Conservation (phyloP, 805 yeast genomes). For the Suhomyces vadensis region DNA sequence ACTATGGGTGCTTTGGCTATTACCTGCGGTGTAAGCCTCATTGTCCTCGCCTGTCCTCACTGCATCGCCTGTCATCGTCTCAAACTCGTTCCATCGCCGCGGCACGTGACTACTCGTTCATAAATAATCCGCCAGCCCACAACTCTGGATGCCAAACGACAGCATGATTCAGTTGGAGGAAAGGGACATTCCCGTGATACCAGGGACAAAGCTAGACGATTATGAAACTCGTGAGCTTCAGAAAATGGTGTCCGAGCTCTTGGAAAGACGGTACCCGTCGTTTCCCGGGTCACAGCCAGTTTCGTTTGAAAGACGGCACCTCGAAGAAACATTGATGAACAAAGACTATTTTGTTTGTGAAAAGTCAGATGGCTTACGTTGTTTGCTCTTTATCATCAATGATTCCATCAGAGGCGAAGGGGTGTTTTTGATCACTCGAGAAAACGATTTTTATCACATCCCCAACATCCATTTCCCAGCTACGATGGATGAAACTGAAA, state of each 20-base stretch:
- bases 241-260: slow-evolving; percentile 65
- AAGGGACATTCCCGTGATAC: slow-evolving; percentile 76
- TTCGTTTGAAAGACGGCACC: slow-evolving; percentile 76
- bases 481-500: slow-evolving; percentile 36
- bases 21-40: slow-evolving; percentile 38
- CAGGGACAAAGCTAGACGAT: slow-evolving; percentile 78
- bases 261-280: slow-evolving; percentile 50
- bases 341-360: slow-evolving; percentile 94
- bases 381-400: slow-evolving; percentile 66
- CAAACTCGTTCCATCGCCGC: too few relatives aligned
- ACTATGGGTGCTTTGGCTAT: slow-evolving; percentile 33
- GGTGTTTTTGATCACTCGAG: slow-evolving; percentile 84
- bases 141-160: background rate
- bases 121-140: slow-evolving; percentile 2
- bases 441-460: slow-evolving; percentile 79
- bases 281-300: slow-evolving; percentile 97
- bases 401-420: slow-evolving; percentile 82
- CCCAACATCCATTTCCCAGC: slow-evolving; percentile 84
- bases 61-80: too few relatives aligned
- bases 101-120: slow-evolving; percentile 1
- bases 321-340: slow-evolving; percentile 56
- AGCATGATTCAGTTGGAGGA: slow-evolving; percentile 40
- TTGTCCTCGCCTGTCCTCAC: slow-evolving; percentile 11
- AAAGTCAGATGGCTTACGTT: slow-evolving; percentile 90
- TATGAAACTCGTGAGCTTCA: slow-evolving; percentile 68